Evolutionary conservation across 2,329 filamentous ascomycete genomes (phyloP), one percentile per base, ranked within the genome.

Genomic region (Alternaria arborescens): DNA sequence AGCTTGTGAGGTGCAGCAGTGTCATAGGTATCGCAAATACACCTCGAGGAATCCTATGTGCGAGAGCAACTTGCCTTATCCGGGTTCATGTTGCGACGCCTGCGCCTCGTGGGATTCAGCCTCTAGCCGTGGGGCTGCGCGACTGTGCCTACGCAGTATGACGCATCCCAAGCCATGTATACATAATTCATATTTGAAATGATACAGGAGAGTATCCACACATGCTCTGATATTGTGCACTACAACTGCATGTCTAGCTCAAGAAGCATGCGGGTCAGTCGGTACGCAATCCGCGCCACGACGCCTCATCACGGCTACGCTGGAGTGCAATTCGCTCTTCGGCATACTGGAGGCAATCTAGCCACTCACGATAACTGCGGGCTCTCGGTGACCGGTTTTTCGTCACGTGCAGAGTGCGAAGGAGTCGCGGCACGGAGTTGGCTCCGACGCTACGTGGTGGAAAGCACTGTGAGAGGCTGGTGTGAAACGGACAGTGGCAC

Each of bases 61-160:
- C 24, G 20, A 55, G n/a, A 50, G 48, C 34, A 34, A 52, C 22
- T 20, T 47, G 42, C 54, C 42, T n/a, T n/a, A 61, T 51, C 10
- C 14, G 59, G 59, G 44, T 42, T 18, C 32, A 61, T 61, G 48
- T 22, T 58, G 59, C 59, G 59, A 61, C 30, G 51, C 36, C 24
- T 43, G 43, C 58, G 53, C 52, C 40, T 60, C 38, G 46, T 57
- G 20, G 32, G 34, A 30, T 57, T 46, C 46, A 57, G 53, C 58
- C 46, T 60, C 53, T 58, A 41, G 38, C 18, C 26, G 41, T 47
- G 52, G 44, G 57, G 44, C 52, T 38, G 40, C 46, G 53, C 24
- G 41, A 52, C 47, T 56, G 47, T 46, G 53, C 46, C 50, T 47
- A 42, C 11, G 20, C 6, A 24, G 40, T 16, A 53, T 48, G 55